Conservation (phyloP, 139 green algal genomes). For the Asterochloris sp. region DNA sequence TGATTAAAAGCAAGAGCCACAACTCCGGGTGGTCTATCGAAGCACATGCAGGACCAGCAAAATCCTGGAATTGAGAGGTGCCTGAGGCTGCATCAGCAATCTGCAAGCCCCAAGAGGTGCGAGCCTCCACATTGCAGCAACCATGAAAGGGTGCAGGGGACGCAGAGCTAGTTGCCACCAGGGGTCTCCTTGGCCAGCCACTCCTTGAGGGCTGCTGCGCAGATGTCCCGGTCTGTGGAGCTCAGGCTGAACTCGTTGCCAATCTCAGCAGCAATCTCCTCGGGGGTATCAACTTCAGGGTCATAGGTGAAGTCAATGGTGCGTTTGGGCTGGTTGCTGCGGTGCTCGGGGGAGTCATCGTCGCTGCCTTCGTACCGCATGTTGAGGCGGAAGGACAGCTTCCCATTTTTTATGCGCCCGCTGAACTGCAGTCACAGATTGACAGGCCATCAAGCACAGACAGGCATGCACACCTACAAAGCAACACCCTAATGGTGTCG, state of each 20-base stretch:
- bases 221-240: conserved; percentile 87
- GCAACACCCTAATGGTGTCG: too few relatives aligned
- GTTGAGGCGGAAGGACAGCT: conserved; percentile 83
- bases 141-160: too few relatives aligned
- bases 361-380: conserved; percentile 65
- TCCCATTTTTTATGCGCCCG: conserved; percentile 69
- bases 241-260: conserved; percentile 84
- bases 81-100: too few relatives aligned
- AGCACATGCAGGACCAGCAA: too few relatives aligned
- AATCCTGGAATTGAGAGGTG: too few relatives aligned
- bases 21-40: too few relatives aligned
- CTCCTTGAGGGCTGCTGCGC: conserved; percentile 82
- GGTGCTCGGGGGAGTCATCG: conserved; percentile 10
- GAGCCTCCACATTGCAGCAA: too few relatives aligned
- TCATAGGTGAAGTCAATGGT: conserved; percentile 98
- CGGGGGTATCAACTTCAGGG: conserved; percentile 81
- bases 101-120: too few relatives aligned
- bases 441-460: too few relatives aligned
- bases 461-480: too few relatives aligned
- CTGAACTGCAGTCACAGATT: conserved; percentile 48
- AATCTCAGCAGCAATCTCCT: conserved; percentile 92
- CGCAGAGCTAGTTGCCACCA: conserved; percentile 12
- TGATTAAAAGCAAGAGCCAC: too few relatives aligned
- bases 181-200: conserved; percentile 74
- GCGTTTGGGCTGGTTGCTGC: conserved; percentile 19